Evolutionary conservation across 257 asterid species (phyloP).

Genomic region (Mentha longifolia): DNA sequence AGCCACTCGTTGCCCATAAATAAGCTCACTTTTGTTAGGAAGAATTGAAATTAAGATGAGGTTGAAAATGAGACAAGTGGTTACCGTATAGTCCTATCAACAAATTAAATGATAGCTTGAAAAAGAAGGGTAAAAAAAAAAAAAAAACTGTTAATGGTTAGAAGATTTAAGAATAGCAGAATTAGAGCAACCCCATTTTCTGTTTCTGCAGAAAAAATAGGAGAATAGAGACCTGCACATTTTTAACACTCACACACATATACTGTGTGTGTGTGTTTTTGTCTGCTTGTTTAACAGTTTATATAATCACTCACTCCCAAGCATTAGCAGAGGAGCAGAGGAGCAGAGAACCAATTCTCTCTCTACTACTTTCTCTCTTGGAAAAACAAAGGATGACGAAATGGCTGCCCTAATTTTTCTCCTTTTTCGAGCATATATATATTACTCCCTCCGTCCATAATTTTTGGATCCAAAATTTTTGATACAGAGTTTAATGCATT

Average conservation of each 20-base stretch:
- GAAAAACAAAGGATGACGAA: background rate
- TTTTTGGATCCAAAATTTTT: no score
- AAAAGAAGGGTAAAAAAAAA: background rate
- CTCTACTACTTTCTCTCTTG: background rate
- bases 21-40: background rate
- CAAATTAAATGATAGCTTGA: background rate
- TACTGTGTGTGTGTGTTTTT: constrained; percentile 7
- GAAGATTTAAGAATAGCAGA: background rate
- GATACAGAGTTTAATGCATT: no score
- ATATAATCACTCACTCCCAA: constrained; percentile 70
- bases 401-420: no score
- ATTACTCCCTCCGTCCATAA: no score
- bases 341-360: constrained; percentile 33
- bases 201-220: background rate
- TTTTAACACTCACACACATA: background rate
- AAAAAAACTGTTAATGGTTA: background rate
- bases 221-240: background rate
- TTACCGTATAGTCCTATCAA: background rate
- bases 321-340: constrained; percentile 44
- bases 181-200: background rate
- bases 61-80: background rate
- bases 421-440: no score
- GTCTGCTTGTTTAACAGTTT: constrained; percentile 38
- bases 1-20: constrained; percentile 66
- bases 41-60: background rate